These are phyloP conservation scores for Piedraia hortae DNA, from an alignment of 2,329 filamentous ascomycete species.

Conservation along the genomic window DNA sequence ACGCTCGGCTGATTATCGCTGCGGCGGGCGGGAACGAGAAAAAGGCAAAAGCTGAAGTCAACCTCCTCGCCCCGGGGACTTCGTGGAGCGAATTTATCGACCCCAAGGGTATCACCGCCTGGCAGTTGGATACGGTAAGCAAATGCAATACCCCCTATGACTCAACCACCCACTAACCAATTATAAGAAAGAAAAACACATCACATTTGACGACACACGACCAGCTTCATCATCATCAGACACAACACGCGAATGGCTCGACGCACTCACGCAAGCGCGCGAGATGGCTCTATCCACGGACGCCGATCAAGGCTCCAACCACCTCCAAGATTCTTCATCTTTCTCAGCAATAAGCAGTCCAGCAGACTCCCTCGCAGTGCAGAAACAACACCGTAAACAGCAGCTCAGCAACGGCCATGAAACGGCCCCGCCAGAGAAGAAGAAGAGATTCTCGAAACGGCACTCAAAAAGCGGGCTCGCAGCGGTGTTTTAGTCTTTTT, in stretches of 20 bases:
- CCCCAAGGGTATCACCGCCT: constrained; percentile 63
- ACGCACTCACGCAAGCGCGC: constrained; percentile 59
- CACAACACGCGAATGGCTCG: constrained; percentile 67
- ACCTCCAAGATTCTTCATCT: neutral
- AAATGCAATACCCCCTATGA: no score
- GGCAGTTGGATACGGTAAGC: constrained; percentile 87
- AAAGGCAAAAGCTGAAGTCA: constrained; percentile 74
- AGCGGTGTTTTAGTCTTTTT: constrained; percentile 64
- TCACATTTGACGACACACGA: constrained; percentile 53
- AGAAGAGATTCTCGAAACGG: constrained; percentile 58
- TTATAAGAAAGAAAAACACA: constrained; percentile 55
- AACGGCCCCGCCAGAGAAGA: no score
- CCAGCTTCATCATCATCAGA: constrained; percentile 42
- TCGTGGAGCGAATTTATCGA: constrained; percentile 64
- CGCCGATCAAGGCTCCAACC: neutral
- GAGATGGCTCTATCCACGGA: constrained; percentile 39
- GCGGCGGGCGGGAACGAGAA: constrained; percentile 88
- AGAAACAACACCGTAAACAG: no score
- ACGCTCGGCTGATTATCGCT: constrained; percentile 66
- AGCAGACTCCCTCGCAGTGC: constrained; percentile 46
- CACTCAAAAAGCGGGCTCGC: constrained; percentile 87
- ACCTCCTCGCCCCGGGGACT: constrained; percentile 40
- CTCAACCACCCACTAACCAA: constrained; percentile 4
- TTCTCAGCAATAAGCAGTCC: no score
- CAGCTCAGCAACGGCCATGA: no score